A percentile compares a stretch with the other conserved stretches of the same genome.
Conservation (phyloP, 202 grass and related monocot genomes). For the Setaria viridis region DNA sequence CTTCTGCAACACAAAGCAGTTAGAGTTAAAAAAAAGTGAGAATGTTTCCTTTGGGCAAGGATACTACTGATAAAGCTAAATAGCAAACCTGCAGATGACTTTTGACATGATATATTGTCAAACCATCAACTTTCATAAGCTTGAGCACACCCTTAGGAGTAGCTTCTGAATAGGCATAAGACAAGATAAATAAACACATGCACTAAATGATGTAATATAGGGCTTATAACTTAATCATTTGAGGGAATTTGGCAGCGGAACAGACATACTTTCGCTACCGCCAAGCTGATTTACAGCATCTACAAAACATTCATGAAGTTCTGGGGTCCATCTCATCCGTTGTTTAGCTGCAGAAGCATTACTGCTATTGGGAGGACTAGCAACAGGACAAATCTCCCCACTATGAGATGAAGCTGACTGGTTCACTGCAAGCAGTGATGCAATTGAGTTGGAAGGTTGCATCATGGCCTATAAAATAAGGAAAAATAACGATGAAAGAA, state of each 20-base stretch:
- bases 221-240: slow-evolving; percentile 15
- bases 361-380: slow-evolving; percentile 63
- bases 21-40: slow-evolving; percentile 38
- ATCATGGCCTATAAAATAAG: slow-evolving; percentile 49
- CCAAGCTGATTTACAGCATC: slow-evolving; percentile 92
- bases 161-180: slow-evolving; percentile 64
- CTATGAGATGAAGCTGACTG: slow-evolving; percentile 69
- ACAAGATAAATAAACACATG: slow-evolving; percentile 23
- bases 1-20: slow-evolving; percentile 68
- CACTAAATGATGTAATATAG: slow-evolving; percentile 42
- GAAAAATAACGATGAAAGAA: slow-evolving; percentile 31
- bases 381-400: slow-evolving; percentile 63
- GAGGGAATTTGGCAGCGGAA: slow-evolving; percentile 31
- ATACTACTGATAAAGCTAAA: slow-evolving; percentile 46
- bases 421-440: slow-evolving; percentile 49
- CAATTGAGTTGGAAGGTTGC: slow-evolving; percentile 41
- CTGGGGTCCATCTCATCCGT: slow-evolving; percentile 92
- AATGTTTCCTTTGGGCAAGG: slow-evolving; percentile 10
- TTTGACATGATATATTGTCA: slow-evolving; percentile 99
- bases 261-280: slow-evolving; percentile 86
- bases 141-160: slow-evolving; percentile 95
- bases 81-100: slow-evolving; percentile 84
- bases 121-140: slow-evolving; percentile 90
- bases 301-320: slow-evolving; percentile 94
- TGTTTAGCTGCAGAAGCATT: slow-evolving; percentile 63